Evolutionary conservation across 2,329 filamentous ascomycete genomes (phyloP).

Genomic region (Bipolaris gigantea): DNA sequence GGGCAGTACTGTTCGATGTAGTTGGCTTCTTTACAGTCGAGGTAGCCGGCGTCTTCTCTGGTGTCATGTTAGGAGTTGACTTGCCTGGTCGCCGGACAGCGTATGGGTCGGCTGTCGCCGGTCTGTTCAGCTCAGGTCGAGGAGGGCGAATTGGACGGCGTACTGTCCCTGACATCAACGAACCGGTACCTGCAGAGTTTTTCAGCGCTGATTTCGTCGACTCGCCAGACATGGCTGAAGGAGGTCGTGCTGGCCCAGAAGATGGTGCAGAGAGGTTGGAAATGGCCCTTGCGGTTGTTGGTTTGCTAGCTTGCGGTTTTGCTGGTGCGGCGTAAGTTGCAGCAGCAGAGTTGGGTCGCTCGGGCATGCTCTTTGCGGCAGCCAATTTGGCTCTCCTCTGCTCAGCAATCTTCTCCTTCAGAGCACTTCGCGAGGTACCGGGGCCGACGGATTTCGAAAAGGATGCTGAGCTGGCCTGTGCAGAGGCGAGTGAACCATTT

Average conservation of each 20-base stretch:
- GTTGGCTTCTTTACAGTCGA: constrained; percentile 44
- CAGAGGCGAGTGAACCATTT: constrained; percentile 56
- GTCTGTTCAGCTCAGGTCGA: constrained; percentile 51
- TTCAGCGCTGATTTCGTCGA: constrained; percentile 39
- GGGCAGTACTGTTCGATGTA: constrained; percentile 34
- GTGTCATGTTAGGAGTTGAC: constrained; percentile 53
- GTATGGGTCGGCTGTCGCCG: constrained; percentile 60
- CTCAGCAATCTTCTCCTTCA: constrained; percentile 82
- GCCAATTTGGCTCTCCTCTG: constrained; percentile 65
- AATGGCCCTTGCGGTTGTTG: constrained; percentile 31
- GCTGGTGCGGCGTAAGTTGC: constrained; percentile 55
- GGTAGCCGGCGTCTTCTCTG: constrained; percentile 48
- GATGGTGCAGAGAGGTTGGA: constrained; percentile 38
- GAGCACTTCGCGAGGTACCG: constrained; percentile 56
- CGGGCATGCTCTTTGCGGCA: constrained; percentile 49
- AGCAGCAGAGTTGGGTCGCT: constrained; percentile 61
- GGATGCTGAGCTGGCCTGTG: constrained; percentile 51
- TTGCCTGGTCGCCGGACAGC: constrained; percentile 44
- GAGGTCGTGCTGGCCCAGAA: constrained; percentile 36
- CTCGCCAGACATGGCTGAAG: constrained; percentile 42
- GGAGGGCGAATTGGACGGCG: constrained; percentile 50
- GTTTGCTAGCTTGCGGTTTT: constrained; percentile 45
- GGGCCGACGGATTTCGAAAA: constrained; percentile 53
- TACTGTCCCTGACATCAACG: constrained; percentile 62
- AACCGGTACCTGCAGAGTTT: constrained; percentile 43